Base-by-base conservation (phyloP, 768 basidiomycete genomes). In the Macrolepiota dolichaula region DNA sequence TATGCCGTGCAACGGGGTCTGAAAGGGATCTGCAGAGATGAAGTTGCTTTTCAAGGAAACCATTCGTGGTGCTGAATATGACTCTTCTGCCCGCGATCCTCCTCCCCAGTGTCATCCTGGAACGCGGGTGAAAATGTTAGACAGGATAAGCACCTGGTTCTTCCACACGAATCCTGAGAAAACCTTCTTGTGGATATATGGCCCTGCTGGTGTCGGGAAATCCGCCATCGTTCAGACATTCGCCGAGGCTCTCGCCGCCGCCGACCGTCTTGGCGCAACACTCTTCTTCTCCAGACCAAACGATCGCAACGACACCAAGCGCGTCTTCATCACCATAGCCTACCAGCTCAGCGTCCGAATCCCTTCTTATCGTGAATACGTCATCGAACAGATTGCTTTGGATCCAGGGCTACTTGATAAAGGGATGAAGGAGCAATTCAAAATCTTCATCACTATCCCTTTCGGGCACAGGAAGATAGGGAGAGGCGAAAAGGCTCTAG, bases 201-300 rank as follows among this genome's bases (percentile, higher is more conserved):
- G 60, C 2, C 53, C 54, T 40, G 60, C 60, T 2, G 60, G 60
- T 13, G 54, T 54, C 13, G 60, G 60, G n/a, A n/a, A n/a, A n/a
- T n/a, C 53, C 60, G 2, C 53, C 54, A n/a, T n/a, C n/a, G n/a
- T n/a, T n/a, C n/a, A n/a, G n/a, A n/a, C n/a, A n/a, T n/a, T n/a
- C n/a, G n/a, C n/a, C n/a, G n/a, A n/a, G n/a, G n/a, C n/a, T n/a
- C n/a, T n/a, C n/a, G n/a, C n/a, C n/a, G n/a, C n/a, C n/a, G n/a
- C n/a, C n/a, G n/a, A n/a, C n/a, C n/a, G n/a, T n/a, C n/a, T n/a
- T n/a, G n/a, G n/a, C n/a, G n/a, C n/a, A n/a, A n/a, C n/a, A n/a
- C n/a, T n/a, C n/a, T n/a, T n/a, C n/a, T n/a, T n/a, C n/a, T n/a
- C 51, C 0, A 53, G 4, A 47, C 46, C 13, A 53, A 53, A 19